Conservation (phyloP, 768 basidiomycete species). For the Lentinula detonsa region DNA sequence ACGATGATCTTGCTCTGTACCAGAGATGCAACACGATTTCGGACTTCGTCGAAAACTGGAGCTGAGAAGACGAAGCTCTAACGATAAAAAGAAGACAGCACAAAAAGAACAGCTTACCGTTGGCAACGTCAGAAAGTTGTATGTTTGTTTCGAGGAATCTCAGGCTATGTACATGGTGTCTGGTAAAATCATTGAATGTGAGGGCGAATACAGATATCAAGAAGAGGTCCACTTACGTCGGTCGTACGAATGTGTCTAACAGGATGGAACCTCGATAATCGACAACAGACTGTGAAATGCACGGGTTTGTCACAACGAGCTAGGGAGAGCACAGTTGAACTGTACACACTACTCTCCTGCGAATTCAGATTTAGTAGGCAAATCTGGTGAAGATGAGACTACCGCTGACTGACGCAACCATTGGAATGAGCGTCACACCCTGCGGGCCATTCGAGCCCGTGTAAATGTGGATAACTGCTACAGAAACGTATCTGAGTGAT, state of each 20-base stretch:
- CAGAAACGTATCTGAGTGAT: slow-evolving; percentile 36
- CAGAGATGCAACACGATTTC: slow-evolving; percentile 33
- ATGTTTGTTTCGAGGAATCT: slow-evolving; percentile 42
- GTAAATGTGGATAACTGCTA: slow-evolving; percentile 38
- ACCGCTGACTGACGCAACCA: slow-evolving; percentile 40
- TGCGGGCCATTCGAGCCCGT: slow-evolving; percentile 24
- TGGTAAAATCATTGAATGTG: slow-evolving; percentile 14
- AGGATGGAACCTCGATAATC: slow-evolving; percentile 41
- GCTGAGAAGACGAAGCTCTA: slow-evolving; percentile 22
- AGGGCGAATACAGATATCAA: neutral
- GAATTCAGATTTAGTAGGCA: slow-evolving; percentile 5
- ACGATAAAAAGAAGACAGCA: neutral
- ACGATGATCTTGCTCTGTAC: slow-evolving; percentile 44
- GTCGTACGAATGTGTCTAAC: slow-evolving; percentile 46
- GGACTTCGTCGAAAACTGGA: slow-evolving; percentile 43
- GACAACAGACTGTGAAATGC: slow-evolving; percentile 25
- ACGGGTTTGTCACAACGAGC: neutral
- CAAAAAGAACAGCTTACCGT: slow-evolving; percentile 23
- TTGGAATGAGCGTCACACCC: slow-evolving; percentile 31
- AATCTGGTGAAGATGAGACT: neutral
- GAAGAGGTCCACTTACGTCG: slow-evolving; percentile 34
- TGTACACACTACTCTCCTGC: slow-evolving; percentile 32
- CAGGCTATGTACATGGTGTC: slow-evolving; percentile 42
- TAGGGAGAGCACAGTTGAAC: neutral
- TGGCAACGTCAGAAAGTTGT: slow-evolving; percentile 28